phyloP scores from a whole-genome alignment of 352 stramenopile species.

The Phytophthora ramorum region DNA sequence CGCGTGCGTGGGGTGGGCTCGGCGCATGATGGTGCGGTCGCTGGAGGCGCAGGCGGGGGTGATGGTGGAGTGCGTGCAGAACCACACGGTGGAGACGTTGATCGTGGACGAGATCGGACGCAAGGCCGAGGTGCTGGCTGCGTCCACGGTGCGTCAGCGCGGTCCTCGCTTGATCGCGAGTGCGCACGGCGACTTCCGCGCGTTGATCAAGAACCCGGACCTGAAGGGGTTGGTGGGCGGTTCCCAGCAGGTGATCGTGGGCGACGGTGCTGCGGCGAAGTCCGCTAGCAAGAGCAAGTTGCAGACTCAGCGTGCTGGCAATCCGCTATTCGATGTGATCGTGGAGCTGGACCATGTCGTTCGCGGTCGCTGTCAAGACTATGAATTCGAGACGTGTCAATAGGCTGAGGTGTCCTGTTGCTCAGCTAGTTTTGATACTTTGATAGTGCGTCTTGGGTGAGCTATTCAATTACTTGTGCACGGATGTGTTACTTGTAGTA shows the following conservation, averaged over 20 bases:
- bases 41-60: conserved; percentile 70
- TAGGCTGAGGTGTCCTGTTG: too few species aligned
- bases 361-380: conserved; percentile 54
- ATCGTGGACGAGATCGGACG: conserved; percentile 92
- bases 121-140: conserved; percentile 76
- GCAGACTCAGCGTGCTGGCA: conserved; percentile 52
- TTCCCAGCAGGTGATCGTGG: conserved; percentile 69
- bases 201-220: conserved; percentile 86
- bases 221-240: conserved; percentile 83
- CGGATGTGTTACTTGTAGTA: too few species aligned
- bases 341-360: conserved; percentile 75
- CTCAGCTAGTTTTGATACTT: too few species aligned
- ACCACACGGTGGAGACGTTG: conserved; percentile 89
- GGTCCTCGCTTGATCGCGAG: conserved; percentile 87
- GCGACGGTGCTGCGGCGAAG: conserved; percentile 58
- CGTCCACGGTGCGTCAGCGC: conserved; percentile 70
- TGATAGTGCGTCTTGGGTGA: too few species aligned
- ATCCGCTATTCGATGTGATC: conserved; percentile 87
- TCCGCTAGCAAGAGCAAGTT: conserved; percentile 39
- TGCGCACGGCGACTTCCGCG: conserved; percentile 83
- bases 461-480: too few species aligned
- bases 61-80: conserved; percentile 93
- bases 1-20: conserved; percentile 65
- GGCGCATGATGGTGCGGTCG: conserved; percentile 86
- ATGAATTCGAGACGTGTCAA: too few species aligned